These are phyloP conservation scores for Chamaecyparis obtusa DNA, from an alignment of 75 land plant species.

Conservation along the genomic window DNA sequence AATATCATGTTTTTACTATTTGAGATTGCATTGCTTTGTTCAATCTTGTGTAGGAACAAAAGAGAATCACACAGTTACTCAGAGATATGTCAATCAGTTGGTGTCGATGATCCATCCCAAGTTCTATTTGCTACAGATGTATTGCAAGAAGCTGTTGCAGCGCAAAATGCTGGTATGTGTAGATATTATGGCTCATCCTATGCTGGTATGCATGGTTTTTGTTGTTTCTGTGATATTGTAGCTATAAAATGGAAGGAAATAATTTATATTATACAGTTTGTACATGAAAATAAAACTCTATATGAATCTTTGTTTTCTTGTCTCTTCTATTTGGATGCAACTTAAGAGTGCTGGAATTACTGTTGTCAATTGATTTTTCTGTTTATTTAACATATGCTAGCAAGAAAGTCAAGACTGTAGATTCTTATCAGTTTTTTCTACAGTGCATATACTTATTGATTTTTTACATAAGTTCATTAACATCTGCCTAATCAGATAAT, in stretches of 20 bases:
- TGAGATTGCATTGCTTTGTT: not conserved
- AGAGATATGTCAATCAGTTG: slow-evolving; percentile 77
- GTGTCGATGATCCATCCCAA: slow-evolving; percentile 82
- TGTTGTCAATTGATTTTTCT: not conserved
- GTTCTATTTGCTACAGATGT: slow-evolving; percentile 94
- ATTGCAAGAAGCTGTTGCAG: slow-evolving; percentile 93
- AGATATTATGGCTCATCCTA: not conserved
- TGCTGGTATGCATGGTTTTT: not conserved
- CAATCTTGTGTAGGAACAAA: slow-evolving; percentile 62
- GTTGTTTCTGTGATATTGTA: not conserved
- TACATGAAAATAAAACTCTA: not conserved
- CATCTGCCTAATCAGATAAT: not conserved
- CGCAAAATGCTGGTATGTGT: slow-evolving; percentile 83
- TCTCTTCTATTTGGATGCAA: not conserved
- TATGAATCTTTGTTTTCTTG: not conserved
- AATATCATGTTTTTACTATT: not conserved
- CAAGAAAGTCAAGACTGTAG: not conserved
- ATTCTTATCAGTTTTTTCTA: not conserved
- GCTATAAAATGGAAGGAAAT: not conserved
- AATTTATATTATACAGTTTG: not conserved
- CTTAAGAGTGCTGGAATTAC: slow-evolving; percentile 2
- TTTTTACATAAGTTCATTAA: not conserved
- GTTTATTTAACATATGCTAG: not conserved
- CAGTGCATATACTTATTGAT: not conserved
- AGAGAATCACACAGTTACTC: slow-evolving; percentile 82